phyloP scores from a whole-genome alignment of 495 filamentous ascomycete genomes.

The Letharia columbiana region DNA sequence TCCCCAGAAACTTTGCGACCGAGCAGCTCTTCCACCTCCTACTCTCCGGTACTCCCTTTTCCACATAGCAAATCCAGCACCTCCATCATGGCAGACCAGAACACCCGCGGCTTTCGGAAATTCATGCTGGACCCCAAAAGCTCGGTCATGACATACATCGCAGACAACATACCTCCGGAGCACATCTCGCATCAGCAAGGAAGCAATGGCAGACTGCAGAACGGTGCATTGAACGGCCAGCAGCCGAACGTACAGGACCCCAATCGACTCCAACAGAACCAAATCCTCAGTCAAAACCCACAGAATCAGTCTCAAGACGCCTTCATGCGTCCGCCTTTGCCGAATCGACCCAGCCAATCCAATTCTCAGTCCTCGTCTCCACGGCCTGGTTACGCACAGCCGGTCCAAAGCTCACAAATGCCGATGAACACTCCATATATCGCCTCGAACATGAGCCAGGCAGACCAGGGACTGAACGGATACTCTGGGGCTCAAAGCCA shows the following conservation, averaged over 20 bases:
- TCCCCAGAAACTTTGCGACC: neutral
- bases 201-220: neutral
- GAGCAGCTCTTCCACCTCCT: neutral
- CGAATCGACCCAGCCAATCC: neutral
- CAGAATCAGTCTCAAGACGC: neutral
- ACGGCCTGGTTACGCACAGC: slow-evolving; percentile 7
- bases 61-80: neutral
- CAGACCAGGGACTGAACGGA: neutral
- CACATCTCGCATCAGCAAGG: slow-evolving; percentile 8
- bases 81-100: slow-evolving; percentile 8
- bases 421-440: slow-evolving; percentile 2
- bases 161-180: slow-evolving; percentile 11
- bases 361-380: slow-evolving; percentile 1
- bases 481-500: neutral
- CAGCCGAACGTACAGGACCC: neutral
- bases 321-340: neutral
- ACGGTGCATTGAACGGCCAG: neutral
- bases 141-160: slow-evolving; percentile 14
- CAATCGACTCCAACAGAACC: slow-evolving; percentile 2
- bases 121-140: slow-evolving; percentile 12
- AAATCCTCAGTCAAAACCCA: neutral
- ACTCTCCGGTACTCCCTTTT: neutral
- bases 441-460: slow-evolving; percentile 7
- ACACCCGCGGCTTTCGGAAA: slow-evolving; percentile 7
- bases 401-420: slow-evolving; percentile 3